Base-by-base conservation (phyloP, 2,329 filamentous ascomycete species). In the Celoporthe dispersa region DNA sequence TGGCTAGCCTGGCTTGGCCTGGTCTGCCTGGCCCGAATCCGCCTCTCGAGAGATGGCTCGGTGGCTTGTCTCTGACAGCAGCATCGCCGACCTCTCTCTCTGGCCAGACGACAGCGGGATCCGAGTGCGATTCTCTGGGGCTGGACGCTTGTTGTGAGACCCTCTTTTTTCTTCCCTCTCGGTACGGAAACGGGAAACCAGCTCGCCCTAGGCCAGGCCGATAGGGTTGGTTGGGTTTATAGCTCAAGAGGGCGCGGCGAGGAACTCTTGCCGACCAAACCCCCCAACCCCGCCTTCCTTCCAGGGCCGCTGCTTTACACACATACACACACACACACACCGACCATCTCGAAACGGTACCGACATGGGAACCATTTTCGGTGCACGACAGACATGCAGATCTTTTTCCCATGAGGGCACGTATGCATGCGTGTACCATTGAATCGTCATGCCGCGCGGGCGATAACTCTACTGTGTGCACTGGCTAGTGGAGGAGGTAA, bases 1-100 rank as follows among this genome's bases (percentile, higher is more conserved):
- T 71, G 64, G 70, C 67, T 71, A 71, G 70, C 64, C 53, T 64
- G 44, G 59, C 53, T 55, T 37, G 41, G 51, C 57, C 57, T 51
- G 55, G 28, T 25, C 37, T 51, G 35, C 48, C 25, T 48, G 31
- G 22, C 39, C 16, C 19, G 57, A 9, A 51, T 7, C 14, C 39
- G 14, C 16, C 16, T 48, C 16, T 22, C 9, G n/a, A n/a, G n/a
- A 63, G 28, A 48, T 48, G 37, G 33, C n/a, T 33, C 4, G 37
- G 64, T 28, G 48, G 28, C 57, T 53, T 37, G 33, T 61, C 25
- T 33, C n/a, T 60, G 55, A 37, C 41, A 53, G 31, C 51, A 11
- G 31, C 51, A 11, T 61, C 28, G 55, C 65, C 33, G 35, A 33
- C 33, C 39, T 67, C n/a, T 48, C 22, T 48, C 37, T 19, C 28